Percentiles rank a stretch among this genome's conserved stretches.
Conservation (phyloP, 768 basidiomycete species). For the Amanita pseudoporphyria region DNA sequence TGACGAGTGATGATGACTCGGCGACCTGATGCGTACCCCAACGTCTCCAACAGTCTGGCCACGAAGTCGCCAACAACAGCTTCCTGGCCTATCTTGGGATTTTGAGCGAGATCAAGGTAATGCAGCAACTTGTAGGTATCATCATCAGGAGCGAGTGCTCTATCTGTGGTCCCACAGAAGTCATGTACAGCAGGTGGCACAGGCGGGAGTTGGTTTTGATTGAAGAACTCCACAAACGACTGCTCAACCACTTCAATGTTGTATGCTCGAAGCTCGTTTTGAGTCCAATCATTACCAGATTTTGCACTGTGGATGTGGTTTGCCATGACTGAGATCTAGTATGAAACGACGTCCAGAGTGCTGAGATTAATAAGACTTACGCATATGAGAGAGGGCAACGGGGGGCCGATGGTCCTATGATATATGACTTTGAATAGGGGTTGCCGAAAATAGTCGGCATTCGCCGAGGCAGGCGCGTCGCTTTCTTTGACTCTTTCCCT, state of each 20-base stretch:
- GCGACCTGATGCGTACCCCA: too few relatives aligned
- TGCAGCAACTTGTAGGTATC: conserved; percentile 2
- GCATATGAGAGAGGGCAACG: too few relatives aligned
- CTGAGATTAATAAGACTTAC: too few relatives aligned
- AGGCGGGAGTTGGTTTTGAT: not conserved
- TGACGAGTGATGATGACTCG: too few relatives aligned
- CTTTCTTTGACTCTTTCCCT: too few relatives aligned
- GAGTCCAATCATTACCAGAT: conserved; percentile 19
- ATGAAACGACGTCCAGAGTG: too few relatives aligned
- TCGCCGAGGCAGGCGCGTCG: too few relatives aligned
- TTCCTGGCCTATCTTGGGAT: conserved; percentile 1
- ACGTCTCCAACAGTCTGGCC: not conserved
- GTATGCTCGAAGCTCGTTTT: conserved; percentile 15
- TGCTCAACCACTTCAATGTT: conserved; percentile 6
- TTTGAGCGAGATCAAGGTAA: conserved; percentile 2
- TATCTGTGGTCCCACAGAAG: conserved; percentile 1
- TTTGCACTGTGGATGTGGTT: conserved; percentile 15
- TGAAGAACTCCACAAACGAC: conserved; percentile 4
- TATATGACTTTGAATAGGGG: too few relatives aligned
- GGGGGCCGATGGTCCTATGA: too few relatives aligned
- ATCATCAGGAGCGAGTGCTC: not conserved
- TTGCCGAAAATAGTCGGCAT: too few relatives aligned
- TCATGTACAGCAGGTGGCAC: not conserved
- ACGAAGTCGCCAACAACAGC: conserved; percentile 2
- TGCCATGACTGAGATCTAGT: conserved; percentile 9